Conservation (phyloP, 2,329 filamentous ascomycete genomes). For the Trichoderma aggressivum region DNA sequence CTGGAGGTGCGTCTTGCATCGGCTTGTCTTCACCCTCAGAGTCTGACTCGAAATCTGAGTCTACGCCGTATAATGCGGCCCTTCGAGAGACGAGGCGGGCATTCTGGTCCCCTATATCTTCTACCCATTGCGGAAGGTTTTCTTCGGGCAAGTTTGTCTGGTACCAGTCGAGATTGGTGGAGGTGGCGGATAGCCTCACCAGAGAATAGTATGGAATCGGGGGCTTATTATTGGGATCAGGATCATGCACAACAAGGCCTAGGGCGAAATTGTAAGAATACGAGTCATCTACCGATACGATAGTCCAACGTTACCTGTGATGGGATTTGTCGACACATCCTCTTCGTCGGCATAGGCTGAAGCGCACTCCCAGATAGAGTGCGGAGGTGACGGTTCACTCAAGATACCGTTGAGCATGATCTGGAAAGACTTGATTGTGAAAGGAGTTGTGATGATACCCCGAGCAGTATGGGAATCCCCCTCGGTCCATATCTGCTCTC, state of each 20-base stretch:
- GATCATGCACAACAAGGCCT: constrained; percentile 47
- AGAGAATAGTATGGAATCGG: constrained; percentile 48
- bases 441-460: constrained; percentile 54
- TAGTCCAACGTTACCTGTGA: constrained; percentile 21
- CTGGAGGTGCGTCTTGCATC: constrained; percentile 17
- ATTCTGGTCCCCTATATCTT: constrained; percentile 43
- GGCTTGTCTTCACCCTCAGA: constrained; percentile 22
- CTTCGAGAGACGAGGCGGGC: constrained; percentile 43
- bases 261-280: not conserved
- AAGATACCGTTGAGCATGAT: constrained; percentile 38
- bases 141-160: constrained; percentile 44
- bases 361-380: constrained; percentile 43
- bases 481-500: constrained; percentile 41
- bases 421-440: constrained; percentile 49
- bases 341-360: constrained; percentile 43
- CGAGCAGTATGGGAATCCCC: constrained; percentile 41
- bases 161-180: constrained; percentile 51
- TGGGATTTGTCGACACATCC: constrained; percentile 33
- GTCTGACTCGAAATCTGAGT: constrained; percentile 28
- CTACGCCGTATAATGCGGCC: constrained; percentile 40
- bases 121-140: constrained; percentile 44
- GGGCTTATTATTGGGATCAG: constrained; percentile 24
- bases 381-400: constrained; percentile 28
- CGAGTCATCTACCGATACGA: not conserved
- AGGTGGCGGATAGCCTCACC: constrained; percentile 51